Base-by-base conservation (phyloP, 2,329 filamentous ascomycete genomes). In the Cladosporium sp. region DNA sequence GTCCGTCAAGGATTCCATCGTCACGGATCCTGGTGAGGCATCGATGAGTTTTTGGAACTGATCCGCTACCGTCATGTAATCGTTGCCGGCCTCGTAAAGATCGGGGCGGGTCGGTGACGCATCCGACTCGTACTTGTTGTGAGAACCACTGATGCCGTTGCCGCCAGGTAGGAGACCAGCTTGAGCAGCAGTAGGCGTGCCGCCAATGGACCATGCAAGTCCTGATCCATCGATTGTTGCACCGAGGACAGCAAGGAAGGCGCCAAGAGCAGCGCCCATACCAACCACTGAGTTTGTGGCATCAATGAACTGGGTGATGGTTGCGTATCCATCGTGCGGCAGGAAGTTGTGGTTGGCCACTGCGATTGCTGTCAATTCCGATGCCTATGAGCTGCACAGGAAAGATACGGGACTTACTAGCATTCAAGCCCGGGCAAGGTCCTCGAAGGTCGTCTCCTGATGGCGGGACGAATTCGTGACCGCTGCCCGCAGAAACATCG, bases 41-140 rank as follows among this genome's bases (percentile, higher is more conserved):
- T 66, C 60, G 63, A 70, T 71, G 28, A 73, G 59, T 25, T 67
- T 61, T 47, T 70, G 67, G 59, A 69, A 70, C 42, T 70, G 66
- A 30, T 51, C 28, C 36, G 66, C 45, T 49, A 62, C 45, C 17
- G 66, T 62, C 22, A 61, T 62, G 60, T 65, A 70, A 52, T 70
- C 62, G 63, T 70, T 64, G 49, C 69, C 69, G 0, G 58, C 58
- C 50, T 67, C 55, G 59, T 71, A 72, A 9, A 73, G 58, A 38
- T 74, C 70, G 36, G 63, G 67, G 19, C 72, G 65, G 7, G 67
- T 70, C 5, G 72, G 71, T 7, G 69, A 72, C 7, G 61, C 69
- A 57, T 74, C 72, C 12, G 56, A 55, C 65, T 74, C 72, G 60
- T 73, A 74, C 6, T 72, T 69, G 63, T 71, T 72, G 63, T 74